Evolutionary conservation across 139 green algal species (phyloP).

Genomic region (Chara braunii): DNA sequence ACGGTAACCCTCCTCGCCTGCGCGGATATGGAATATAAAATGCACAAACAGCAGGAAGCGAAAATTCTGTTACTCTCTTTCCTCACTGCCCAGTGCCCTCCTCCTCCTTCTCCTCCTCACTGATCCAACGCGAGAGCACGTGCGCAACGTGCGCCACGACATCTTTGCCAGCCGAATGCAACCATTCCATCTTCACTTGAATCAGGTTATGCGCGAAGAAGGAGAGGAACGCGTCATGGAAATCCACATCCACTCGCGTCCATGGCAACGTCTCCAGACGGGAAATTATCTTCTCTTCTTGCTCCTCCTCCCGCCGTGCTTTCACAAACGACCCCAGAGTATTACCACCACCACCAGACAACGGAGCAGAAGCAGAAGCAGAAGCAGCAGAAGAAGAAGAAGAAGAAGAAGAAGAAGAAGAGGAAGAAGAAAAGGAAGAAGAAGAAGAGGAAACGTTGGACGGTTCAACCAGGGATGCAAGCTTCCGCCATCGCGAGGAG

Average conservation of each 20-base stretch:
- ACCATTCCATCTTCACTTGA: slow-evolving; percentile 35
- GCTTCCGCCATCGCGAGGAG: too few species aligned
- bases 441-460: too few species aligned
- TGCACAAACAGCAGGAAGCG: too few species aligned
- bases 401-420: not conserved
- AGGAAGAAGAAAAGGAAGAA: too few species aligned
- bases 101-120: too few species aligned
- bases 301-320: not conserved
- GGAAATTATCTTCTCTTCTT: slow-evolving; percentile 33
- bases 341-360: not conserved
- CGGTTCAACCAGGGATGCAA: too few species aligned
- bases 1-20: too few species aligned
- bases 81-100: too few species aligned
- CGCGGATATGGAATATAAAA: too few species aligned
- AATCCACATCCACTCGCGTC: slow-evolving; percentile 31
- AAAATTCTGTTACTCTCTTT: too few species aligned
- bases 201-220: slow-evolving; percentile 40
- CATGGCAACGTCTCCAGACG: slow-evolving; percentile 21
- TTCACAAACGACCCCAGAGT: not conserved
- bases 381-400: not conserved
- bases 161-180: slow-evolving; percentile 26
- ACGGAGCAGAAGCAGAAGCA: not conserved
- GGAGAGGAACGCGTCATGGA: slow-evolving; percentile 10
- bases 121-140: not conserved
- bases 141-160: slow-evolving; percentile 25